Conservation (phyloP, 768 basidiomycete genomes). For the Boletus tomentosulus region DNA sequence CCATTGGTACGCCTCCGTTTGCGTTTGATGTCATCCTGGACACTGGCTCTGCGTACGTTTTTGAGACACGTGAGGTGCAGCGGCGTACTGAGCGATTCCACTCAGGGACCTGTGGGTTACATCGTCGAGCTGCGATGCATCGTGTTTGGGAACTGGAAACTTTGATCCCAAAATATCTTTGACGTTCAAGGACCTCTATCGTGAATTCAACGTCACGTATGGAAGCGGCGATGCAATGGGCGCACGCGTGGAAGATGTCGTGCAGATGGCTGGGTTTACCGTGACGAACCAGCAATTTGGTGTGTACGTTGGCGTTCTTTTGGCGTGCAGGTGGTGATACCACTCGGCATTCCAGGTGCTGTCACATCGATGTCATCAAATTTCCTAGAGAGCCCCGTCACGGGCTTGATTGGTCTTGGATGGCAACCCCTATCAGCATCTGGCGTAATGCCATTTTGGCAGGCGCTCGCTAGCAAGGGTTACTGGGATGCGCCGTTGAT, state of each 20-base stretch:
- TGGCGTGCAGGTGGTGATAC: background rate
- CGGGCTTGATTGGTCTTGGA: constrained; percentile 73
- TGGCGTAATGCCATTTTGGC: constrained; percentile 61
- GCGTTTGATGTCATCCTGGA: constrained; percentile 49
- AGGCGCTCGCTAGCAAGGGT: constrained; percentile 41
- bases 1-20: constrained; percentile 42
- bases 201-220: constrained; percentile 39
- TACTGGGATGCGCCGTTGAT: constrained; percentile 52
- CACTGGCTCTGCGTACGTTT: constrained; percentile 41
- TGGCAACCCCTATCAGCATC: constrained; percentile 61
- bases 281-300: constrained; percentile 54
- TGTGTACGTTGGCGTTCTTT: constrained; percentile 24
- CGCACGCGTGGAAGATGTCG: constrained; percentile 53
- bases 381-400: constrained; percentile 46
- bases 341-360: constrained; percentile 33
- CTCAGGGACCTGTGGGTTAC: constrained; percentile 50
- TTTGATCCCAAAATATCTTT: constrained; percentile 34
- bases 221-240: constrained; percentile 46
- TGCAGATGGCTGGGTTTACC: constrained; percentile 65
- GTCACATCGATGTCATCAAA: constrained; percentile 30
- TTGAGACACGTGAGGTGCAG: background rate
- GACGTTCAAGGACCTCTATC: constrained; percentile 32
- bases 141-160: constrained; percentile 31
- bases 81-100: constrained; percentile 20
- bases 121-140: constrained; percentile 26